These are phyloP conservation scores for Penicillium subrubescens DNA, from an alignment of 495 filamentous ascomycete species.

Conservation along the genomic window DNA sequence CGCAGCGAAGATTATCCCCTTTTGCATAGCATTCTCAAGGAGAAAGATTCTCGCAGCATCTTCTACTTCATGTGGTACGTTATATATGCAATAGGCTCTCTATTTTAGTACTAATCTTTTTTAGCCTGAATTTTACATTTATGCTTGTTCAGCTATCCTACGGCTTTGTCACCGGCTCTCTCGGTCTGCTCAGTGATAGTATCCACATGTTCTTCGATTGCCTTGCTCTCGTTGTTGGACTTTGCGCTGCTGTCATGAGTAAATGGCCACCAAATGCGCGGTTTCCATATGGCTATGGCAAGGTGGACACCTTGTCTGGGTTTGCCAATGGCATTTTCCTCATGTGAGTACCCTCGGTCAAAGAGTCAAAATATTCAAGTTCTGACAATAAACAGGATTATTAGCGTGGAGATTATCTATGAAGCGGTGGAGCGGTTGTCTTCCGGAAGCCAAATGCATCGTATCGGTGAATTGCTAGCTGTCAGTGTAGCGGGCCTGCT, in stretches of 20 bases:
- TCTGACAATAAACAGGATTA: slow-evolving; percentile 62
- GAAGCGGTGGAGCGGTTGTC: slow-evolving; percentile 87
- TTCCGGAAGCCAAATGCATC: slow-evolving; percentile 77
- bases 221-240: slow-evolving; percentile 83
- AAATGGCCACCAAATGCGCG: slow-evolving; percentile 89
- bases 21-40: slow-evolving; percentile 79
- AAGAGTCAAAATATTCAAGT: not conserved
- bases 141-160: slow-evolving; percentile 96
- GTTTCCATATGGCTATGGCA: slow-evolving; percentile 95
- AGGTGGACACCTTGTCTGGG: slow-evolving; percentile 93
- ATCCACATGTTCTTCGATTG: slow-evolving; percentile 99
- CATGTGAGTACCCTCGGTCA: slow-evolving; percentile 60
- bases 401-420: slow-evolving; percentile 94
- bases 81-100: not conserved
- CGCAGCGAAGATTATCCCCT: slow-evolving; percentile 71
- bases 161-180: slow-evolving; percentile 86
- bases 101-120: slow-evolving; percentile 15
- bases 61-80: slow-evolving; percentile 94
- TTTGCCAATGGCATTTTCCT: slow-evolving; percentile 97
- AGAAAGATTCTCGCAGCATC: slow-evolving; percentile 93
- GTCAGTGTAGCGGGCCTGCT: slow-evolving; percentile 82
- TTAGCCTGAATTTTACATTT: slow-evolving; percentile 88
- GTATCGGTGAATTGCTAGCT: slow-evolving; percentile 81
- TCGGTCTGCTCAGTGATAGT: slow-evolving; percentile 93
- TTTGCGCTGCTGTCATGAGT: slow-evolving; percentile 94